Conservation (phyloP, 805 yeast species). For the Kuraishia cidri region DNA sequence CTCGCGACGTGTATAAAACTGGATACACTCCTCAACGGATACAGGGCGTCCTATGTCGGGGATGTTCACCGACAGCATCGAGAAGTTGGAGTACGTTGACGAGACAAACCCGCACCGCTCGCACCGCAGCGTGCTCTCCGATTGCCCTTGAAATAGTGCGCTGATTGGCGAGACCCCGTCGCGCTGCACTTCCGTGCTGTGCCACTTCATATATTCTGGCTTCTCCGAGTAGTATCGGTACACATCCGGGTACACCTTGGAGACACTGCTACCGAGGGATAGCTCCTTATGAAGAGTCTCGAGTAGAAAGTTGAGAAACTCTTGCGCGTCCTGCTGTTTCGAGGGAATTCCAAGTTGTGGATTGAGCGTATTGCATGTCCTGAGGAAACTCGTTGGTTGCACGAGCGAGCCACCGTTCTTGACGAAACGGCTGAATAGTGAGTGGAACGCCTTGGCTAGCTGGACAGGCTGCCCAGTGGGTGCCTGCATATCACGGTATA, state of each 20-base stretch:
- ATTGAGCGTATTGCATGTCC: conserved; percentile 37
- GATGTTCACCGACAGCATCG: conserved; percentile 54
- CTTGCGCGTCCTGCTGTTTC: conserved; percentile 81
- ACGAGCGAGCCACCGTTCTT: conserved; percentile 51
- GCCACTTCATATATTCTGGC: conserved; percentile 55
- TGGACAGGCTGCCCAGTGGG: conserved; percentile 8
- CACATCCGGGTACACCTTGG: conserved; percentile 12
- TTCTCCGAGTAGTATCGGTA: conserved; percentile 12
- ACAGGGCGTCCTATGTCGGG: conserved; percentile 29
- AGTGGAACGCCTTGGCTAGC: conserved; percentile 39
- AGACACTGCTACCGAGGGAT: conserved; percentile 10
- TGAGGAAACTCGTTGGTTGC: conserved; percentile 51
- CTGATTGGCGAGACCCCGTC: conserved; percentile 66
- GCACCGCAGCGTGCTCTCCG: conserved; percentile 56
- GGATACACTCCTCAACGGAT: conserved; percentile 54
- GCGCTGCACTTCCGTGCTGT: conserved; percentile 32
- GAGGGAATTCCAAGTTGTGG: conserved; percentile 64
- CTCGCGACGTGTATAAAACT: conserved; percentile 55
- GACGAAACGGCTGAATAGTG: conserved; percentile 48
- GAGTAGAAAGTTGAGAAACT: conserved; percentile 55
- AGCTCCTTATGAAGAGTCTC: conserved; percentile 67
- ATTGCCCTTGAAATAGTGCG: conserved; percentile 64
- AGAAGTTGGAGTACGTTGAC: conserved; percentile 51
- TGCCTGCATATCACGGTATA: conserved; percentile 31
- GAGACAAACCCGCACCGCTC: conserved; percentile 55